Evolutionary conservation across 441 rosid genomes (phyloP).

Genomic region (Arabidopsis lyrata): DNA sequence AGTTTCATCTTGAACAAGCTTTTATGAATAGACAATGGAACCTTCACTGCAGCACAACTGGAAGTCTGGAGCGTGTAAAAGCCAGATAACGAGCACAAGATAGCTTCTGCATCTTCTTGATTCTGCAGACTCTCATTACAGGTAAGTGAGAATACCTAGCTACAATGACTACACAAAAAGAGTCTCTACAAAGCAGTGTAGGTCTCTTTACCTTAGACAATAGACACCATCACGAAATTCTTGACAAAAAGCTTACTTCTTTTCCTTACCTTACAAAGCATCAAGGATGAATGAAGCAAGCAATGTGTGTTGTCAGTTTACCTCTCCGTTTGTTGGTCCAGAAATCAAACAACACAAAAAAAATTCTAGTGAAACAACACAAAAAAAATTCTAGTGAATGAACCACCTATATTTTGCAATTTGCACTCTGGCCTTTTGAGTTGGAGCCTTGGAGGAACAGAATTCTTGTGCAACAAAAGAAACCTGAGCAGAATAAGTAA

Average conservation of each 20-base stretch:
- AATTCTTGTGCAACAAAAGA: slow-evolving; percentile 22
- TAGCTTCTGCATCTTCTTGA: slow-evolving; percentile 7
- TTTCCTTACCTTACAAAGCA: slow-evolving; percentile 1
- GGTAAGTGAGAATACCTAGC: slow-evolving; percentile 16
- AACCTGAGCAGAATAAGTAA: slow-evolving; percentile 1
- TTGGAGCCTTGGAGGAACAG: neutral
- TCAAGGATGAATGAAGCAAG: slow-evolving; percentile 18
- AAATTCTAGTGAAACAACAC: neutral
- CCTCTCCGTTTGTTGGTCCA: neutral
- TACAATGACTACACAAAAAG: neutral
- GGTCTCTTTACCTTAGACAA: slow-evolving; percentile 16
- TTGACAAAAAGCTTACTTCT: slow-evolving; percentile 1
- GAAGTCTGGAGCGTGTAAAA: slow-evolving; percentile 5
- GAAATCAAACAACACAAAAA: neutral
- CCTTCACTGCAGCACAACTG: slow-evolving; percentile 5
- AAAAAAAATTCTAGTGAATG: slow-evolving; percentile 1
- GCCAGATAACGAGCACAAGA: neutral
- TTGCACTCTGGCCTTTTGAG: slow-evolving; percentile 9
- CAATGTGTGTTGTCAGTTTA: slow-evolving; percentile 11
- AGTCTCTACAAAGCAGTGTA: slow-evolving; percentile 3
- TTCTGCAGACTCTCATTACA: slow-evolving; percentile 27
- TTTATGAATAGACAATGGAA: slow-evolving; percentile 7
- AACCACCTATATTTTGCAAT: neutral
- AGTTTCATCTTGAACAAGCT: slow-evolving; percentile 9
- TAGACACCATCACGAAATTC: neutral